These are phyloP conservation scores for Puccinia novopanici DNA, from an alignment of 1,284 basidiomycete species.

Conservation along the genomic window DNA sequence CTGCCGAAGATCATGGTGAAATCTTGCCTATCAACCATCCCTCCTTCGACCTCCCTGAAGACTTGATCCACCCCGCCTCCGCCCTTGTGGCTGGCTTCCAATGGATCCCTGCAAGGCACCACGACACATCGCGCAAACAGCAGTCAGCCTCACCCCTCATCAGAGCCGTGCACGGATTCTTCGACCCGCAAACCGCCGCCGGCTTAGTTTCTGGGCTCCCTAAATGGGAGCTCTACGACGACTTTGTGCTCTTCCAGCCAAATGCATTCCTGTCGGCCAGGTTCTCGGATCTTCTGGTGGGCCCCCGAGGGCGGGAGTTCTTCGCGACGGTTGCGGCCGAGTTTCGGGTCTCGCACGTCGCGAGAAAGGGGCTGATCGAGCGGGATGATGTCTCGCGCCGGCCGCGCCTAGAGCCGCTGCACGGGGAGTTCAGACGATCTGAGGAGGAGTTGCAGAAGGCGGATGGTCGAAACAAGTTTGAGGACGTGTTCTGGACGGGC, in stretches of 20 bases:
- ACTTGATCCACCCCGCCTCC: neutral
- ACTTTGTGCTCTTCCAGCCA: conserved; percentile 35
- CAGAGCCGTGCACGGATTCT: neutral
- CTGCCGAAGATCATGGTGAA: no score
- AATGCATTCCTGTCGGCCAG: conserved; percentile 2
- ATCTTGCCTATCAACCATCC: neutral
- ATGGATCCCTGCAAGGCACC: neutral
- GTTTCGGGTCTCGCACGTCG: conserved; percentile 30
- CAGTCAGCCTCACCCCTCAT: conserved; percentile 18
- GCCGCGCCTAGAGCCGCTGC: conserved; percentile 11
- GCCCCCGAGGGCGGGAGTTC: neutral
- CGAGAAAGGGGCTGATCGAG: conserved; percentile 34
- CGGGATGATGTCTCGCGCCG: conserved; percentile 9
- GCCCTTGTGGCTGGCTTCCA: conserved; percentile 14
- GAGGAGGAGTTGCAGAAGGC: neutral
- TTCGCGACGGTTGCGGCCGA: conserved; percentile 12
- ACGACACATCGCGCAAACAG: conserved; percentile 1
- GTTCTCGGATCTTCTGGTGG: neutral
- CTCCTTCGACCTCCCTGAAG: neutral
- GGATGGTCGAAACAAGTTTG: neutral
- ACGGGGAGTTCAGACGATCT: neutral
- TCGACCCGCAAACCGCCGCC: neutral
- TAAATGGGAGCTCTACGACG: conserved; percentile 35
- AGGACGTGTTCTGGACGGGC: conserved; percentile 31
- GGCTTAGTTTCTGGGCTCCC: neutral